Evolutionary conservation across 768 basidiomycete species (phyloP), one percentile per base, ranked within the genome.

Genomic region (Tephrocybe rancida): DNA sequence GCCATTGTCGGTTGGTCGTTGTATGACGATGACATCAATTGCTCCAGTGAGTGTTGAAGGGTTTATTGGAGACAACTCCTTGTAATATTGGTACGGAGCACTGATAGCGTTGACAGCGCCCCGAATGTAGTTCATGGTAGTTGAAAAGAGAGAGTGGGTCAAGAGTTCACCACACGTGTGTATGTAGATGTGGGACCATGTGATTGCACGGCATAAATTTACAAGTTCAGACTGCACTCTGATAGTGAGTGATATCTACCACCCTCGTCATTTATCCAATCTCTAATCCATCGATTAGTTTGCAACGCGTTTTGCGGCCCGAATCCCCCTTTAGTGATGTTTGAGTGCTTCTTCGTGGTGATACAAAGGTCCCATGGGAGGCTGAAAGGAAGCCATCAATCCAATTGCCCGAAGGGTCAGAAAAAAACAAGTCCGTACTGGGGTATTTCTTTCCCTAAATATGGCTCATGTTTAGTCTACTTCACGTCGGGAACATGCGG

Each of bases 1-100:
- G 50, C 87, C 85, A 58, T 79, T 73, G 59, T 79, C 76, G n/a
- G 81, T 73, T 21, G 84, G 85, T 43, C 88, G 83, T 57, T 88
- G 84, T 43, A 99, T 85, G 60, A 98, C 96, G 64, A 99, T 95
- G 71, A 99, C 92, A 80, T 99, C 96, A 80, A 98, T 97, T 39
- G 97, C 97, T 41, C 97, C 96, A 3, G 95, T 97, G 53, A 99
- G 84, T 0, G 97, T 99, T 0, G 96, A 88, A 0, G 97, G 95
- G 63, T 99, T 99, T 58, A 97, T 91, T 37, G 83, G 82, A 2
- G 83, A 80, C n/a, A 86, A 73, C 52, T 92, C 91, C 70, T 86
- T 90, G 79, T 94, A 94, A 75, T 93, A 94, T 56, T 90, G 88
- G 67, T 92, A 92, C 13, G 90, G 90, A 11, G 88, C 91, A 69